phyloP scores from a whole-genome alignment of 352 stramenopile genomes.

The Globisporangium alternatum region DNA sequence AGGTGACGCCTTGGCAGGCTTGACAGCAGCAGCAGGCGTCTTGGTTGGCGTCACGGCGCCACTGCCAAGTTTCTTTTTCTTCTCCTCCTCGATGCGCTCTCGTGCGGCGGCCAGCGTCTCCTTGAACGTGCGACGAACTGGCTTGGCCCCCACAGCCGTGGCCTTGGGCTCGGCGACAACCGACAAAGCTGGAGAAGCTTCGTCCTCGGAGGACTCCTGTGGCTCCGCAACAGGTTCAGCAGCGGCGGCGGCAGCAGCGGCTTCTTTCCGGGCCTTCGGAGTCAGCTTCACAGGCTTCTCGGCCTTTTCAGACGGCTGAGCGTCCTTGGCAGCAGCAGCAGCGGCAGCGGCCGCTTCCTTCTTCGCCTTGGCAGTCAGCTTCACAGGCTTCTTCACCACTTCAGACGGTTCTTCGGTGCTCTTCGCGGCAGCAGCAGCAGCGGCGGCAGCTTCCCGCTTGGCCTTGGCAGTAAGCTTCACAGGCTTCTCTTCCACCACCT shows the following conservation, averaged over 20 bases:
- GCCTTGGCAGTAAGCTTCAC: constrained; percentile 16
- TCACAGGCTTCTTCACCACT: constrained; percentile 11
- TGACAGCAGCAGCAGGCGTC: constrained; percentile 7
- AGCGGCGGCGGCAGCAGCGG: background rate
- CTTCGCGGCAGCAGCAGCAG: constrained; percentile 4
- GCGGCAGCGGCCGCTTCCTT: constrained; percentile 17
- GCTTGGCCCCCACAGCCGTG: constrained; percentile 7
- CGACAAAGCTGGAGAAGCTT: constrained; percentile 1
- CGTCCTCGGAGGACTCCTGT: background rate
- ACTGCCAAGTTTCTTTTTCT: constrained; percentile 17
- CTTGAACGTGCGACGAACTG: constrained; percentile 31
- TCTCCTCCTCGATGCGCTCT: constrained; percentile 34
- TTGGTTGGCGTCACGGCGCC: background rate
- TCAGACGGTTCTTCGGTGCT: background rate
- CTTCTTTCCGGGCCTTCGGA: background rate
- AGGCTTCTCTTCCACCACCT: constrained; percentile 14
- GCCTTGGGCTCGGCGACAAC: background rate
- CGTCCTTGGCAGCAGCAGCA: background rate
- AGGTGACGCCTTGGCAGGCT: constrained; percentile 1
- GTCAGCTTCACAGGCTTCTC: constrained; percentile 12
- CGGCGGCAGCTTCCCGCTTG: constrained; percentile 16
- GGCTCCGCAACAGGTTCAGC: constrained; percentile 2
- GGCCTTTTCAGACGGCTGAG: background rate
- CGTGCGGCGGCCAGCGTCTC: constrained; percentile 39
- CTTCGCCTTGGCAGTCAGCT: constrained; percentile 15